Evolutionary conservation across 306 rosid genomes (phyloP), one percentile per base, ranked within the genome.

Genomic region (Luffa acutangula): DNA sequence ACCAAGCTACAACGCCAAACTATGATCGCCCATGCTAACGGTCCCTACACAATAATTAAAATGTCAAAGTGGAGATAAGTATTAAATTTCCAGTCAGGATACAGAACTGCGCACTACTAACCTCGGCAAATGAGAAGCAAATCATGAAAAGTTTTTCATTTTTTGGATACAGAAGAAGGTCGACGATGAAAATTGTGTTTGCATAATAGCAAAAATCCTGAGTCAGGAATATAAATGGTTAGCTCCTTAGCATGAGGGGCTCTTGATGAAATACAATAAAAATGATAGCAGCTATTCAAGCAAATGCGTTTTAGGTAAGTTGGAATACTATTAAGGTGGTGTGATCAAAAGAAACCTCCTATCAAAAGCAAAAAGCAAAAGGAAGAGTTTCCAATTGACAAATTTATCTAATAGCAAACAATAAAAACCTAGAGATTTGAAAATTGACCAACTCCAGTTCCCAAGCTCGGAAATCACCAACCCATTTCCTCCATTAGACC

Each of bases 1-100:
- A 95, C 97, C 93, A 95, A 87, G 86, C 98, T 92, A 89, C 98
- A 95, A 57, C 97, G 97, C 98, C 97, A 92, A 79, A 95, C 91
- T 74, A 95, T 95, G 89, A 95, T 82, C 64, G 97, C 98, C 97
- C 97, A 91, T 11, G 98, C 97, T 84, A 95, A 84, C 42, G 98
- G 98, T 76, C 98, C 98, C 97, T 95, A 84, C 81, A 87, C n/a
- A 59, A 42, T 72, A 82, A 66, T 79, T 60, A 74, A 81, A 70
- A 77, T 80, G 89, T 83, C 58, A 80, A 73, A 73, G 51, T 74
- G 43, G n/a, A 74, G 62, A 39, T 7, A 74, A 33, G 45, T 31
- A 74, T 7, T 18, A 49, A 73, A 20, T 73, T 74, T 51, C 78
- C 59, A 51, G 45, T 33, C 62, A 46, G 45, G 14, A 33, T 74